Conservation (phyloP, 805 yeast species). For the Candida namnaoensis region DNA sequence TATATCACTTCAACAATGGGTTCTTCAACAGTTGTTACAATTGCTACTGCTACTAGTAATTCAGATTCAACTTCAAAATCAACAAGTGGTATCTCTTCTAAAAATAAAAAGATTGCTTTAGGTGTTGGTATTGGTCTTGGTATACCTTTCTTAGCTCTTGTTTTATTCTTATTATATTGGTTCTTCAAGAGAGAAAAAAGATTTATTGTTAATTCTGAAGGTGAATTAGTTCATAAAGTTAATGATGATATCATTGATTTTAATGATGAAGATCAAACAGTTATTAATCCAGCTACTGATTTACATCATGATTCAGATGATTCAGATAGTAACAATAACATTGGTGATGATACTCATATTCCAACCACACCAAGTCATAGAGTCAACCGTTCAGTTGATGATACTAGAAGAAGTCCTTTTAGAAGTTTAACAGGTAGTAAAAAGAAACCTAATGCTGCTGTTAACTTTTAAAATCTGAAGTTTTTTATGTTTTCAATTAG, state of each 20-base stretch:
- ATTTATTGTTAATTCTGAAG: not conserved
- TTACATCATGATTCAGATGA: too few species aligned
- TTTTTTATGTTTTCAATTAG: too few species aligned
- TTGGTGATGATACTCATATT: not conserved
- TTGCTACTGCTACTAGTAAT: not conserved
- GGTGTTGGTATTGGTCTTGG: not conserved
- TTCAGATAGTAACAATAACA: too few species aligned
- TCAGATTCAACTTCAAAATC: not conserved
- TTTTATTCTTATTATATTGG: not conserved
- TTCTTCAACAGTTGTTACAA: not conserved
- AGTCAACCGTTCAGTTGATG: too few species aligned
- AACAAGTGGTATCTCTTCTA: not conserved
- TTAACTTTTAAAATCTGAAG: too few species aligned
- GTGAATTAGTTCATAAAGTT: not conserved
- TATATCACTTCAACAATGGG: not conserved
- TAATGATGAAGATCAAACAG: not conserved
- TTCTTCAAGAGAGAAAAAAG: not conserved
- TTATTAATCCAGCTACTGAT: not conserved
- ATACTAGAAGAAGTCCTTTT: too few species aligned
- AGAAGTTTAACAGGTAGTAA: too few species aligned
- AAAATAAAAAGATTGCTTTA: not conserved
- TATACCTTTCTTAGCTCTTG: not conserved
- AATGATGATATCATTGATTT: not conserved
- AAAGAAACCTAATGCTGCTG: too few species aligned
- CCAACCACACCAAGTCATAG: too few species aligned